Evolutionary conservation across 2,329 filamentous ascomycete genomes (phyloP), one percentile per base, ranked within the genome.

Genomic region (Microcyclosporella mali): DNA sequence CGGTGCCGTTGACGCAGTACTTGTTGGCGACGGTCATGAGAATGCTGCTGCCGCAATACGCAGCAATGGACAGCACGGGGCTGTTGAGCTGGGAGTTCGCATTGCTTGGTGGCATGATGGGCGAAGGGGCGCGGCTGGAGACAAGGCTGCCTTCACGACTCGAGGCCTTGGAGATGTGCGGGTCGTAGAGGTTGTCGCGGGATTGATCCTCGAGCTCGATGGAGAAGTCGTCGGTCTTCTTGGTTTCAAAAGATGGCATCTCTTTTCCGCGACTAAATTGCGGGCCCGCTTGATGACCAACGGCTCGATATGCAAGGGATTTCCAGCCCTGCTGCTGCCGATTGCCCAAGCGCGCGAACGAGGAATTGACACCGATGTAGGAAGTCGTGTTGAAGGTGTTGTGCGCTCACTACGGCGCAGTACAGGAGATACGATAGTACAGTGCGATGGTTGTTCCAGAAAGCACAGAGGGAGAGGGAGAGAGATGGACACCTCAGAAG

Each of bases 1-100:
- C 79, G 39, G 78, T 76, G 47, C 92, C 92, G 6, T 88, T 95
- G 35, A 98, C 80, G 50, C 95, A 89, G 66, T 94, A 98, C 75
- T 98, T 98, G 73, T 98, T 98, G 66, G 94, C 92, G n/a, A 95
- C 86, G 6, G 92, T 98, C 92, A 98, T 98, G 66, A 90, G 79
- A 63, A 98, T 98, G n/a, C 89, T 95, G 40, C 90, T 87, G 59
- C 85, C 74, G 68, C 92, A 98, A 74, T 98, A 98, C 37, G 86
- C 81, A 53, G 94, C 63, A 57, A 98, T 85, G 16, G 90, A 88
- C 36, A 92, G 65, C 34, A 79, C 72, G 12, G 88, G 86, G 66
- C 81, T 92, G 69, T 88, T 69, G 59, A 62, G 49, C 60, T 51
- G 65, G 62, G 41, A 64, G 63, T 41, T 66, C 60, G 65, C 62